Conservation (phyloP, 139 green algal genomes). For the Volvox africanus region DNA sequence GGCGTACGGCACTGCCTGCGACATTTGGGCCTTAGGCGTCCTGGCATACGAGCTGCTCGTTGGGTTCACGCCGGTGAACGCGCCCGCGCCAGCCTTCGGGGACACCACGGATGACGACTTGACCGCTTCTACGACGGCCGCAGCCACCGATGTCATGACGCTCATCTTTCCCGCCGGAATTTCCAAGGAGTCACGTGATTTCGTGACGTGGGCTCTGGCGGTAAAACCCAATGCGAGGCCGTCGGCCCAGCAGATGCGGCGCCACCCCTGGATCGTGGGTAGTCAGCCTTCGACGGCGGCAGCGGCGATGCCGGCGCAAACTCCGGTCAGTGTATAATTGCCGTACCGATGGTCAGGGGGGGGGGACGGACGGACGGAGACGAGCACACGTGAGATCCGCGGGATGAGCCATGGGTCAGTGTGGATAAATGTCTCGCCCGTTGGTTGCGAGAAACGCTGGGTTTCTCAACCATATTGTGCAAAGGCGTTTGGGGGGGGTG, state of each 20-base stretch:
- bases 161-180: conserved; percentile 50
- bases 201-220: conserved; percentile 47
- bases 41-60: conserved; percentile 85
- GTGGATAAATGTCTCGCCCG: too few relatives aligned
- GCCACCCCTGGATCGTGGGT: conserved; percentile 54
- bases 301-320: not conserved
- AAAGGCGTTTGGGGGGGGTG: too few relatives aligned
- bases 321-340: too few relatives aligned
- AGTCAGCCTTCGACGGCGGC: not conserved
- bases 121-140: not conserved
- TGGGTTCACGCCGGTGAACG: conserved; percentile 73
- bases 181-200: conserved; percentile 48
- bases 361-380: too few relatives aligned
- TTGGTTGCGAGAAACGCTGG: too few relatives aligned
- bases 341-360: too few relatives aligned
- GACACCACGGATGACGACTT: not conserved
- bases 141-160: not conserved
- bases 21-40: conserved; percentile 87
- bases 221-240: conserved; percentile 38
- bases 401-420: too few relatives aligned
- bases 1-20: conserved; percentile 63
- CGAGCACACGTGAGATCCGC: too few relatives aligned
- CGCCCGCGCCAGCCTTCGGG: not conserved
- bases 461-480: too few relatives aligned
- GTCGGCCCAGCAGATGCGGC: conserved; percentile 45